phyloP scores from a whole-genome alignment of 23 red algal genomes.

The Chondrus crispus region DNA sequence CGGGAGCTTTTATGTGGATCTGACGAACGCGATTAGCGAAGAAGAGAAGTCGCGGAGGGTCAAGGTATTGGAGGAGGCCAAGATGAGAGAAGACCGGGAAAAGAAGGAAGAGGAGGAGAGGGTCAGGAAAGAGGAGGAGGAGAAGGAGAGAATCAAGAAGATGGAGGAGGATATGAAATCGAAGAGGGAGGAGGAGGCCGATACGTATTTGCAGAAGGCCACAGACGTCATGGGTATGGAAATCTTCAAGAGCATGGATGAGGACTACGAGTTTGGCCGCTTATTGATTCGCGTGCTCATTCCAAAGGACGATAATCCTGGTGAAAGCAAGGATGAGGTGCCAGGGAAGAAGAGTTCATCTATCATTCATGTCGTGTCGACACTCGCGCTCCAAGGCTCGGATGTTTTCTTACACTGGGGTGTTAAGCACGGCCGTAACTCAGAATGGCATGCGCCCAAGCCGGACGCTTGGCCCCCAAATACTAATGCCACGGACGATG shows the following conservation, averaged over 20 bases:
- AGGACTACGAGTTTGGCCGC: conserved; percentile 53
- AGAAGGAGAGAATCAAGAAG: conserved; percentile 35
- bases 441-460: conserved; percentile 39
- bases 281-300: conserved; percentile 24
- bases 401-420: conserved; percentile 81
- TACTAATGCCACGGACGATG: conserved; percentile 54
- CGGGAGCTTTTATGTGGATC: conserved; percentile 63
- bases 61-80: conserved; percentile 53
- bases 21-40: conserved; percentile 18
- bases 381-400: conserved; percentile 53
- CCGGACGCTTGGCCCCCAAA: conserved; percentile 20
- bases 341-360: background rate
- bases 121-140: background rate
- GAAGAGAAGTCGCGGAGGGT: conserved; percentile 44
- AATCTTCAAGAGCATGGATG: conserved; percentile 41
- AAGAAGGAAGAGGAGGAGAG: conserved; percentile 50
- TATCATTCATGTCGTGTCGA: conserved; percentile 46
- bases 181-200: conserved; percentile 19
- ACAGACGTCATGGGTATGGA: background rate
- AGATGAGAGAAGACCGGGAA: conserved; percentile 11
- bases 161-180: conserved; percentile 38
- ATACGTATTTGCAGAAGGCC: background rate
- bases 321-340: conserved; percentile 22
- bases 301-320: background rate
- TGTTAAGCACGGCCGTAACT: conserved; percentile 51